phyloP scores from a whole-genome alignment of 2,329 filamentous ascomycete species.

The Pyricularia grisea region DNA sequence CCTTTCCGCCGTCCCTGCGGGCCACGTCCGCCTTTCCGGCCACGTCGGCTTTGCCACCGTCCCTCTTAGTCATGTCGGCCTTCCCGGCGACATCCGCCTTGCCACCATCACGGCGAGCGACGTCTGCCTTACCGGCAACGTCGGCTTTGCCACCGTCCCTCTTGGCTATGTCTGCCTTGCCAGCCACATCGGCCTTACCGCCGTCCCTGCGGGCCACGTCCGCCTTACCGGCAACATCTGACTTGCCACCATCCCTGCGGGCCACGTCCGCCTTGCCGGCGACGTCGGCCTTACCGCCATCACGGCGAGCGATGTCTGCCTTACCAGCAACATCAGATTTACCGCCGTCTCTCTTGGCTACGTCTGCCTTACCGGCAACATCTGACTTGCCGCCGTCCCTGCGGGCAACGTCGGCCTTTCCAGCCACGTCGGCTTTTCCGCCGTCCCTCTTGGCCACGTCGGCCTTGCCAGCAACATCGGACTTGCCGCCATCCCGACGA shows the following conservation, averaged over 20 bases:
- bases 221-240: no score
- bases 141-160: background rate
- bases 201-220: no score
- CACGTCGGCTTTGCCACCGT: background rate
- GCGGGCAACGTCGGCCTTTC: background rate
- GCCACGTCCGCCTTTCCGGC: background rate
- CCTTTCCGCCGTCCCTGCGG: background rate
- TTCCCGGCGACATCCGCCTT: background rate
- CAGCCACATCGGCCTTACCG: background rate
- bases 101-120: background rate
- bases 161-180: background rate
- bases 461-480: background rate
- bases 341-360: background rate
- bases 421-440: no score
- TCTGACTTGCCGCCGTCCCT: no score
- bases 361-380: background rate
- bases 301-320: no score
- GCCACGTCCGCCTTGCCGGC: no score
- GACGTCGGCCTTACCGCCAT: no score
- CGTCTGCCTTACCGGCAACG: background rate
- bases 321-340: background rate
- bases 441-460: background rate
- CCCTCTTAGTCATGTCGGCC: background rate
- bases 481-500: background rate
- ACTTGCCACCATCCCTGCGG: no score